Conservation (phyloP, 208 protist species). For the Leishmania tropica region DNA sequence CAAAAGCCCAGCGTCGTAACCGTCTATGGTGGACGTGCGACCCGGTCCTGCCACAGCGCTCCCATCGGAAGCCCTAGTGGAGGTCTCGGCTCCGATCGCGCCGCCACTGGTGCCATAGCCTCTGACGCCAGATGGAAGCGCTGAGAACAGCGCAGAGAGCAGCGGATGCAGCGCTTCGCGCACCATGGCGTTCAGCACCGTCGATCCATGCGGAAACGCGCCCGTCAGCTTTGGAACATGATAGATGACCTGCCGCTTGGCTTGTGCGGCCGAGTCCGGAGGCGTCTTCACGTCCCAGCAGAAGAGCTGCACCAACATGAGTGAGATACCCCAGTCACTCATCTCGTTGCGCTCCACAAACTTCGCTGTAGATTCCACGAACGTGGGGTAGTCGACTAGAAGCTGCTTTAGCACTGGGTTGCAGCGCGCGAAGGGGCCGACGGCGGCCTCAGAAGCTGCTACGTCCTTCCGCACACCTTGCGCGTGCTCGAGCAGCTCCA, state of each 20-base stretch:
- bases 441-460: background rate
- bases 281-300: constrained; percentile 25
- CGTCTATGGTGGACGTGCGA: background rate
- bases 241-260: background rate
- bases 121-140: background rate
- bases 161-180: constrained; percentile 18
- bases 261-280: background rate
- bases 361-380: constrained; percentile 21
- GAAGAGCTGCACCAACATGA: constrained; percentile 26
- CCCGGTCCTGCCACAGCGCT: background rate
- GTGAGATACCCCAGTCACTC: constrained; percentile 20
- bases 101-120: background rate
- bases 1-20: background rate
- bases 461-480: background rate
- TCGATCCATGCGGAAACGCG: constrained; percentile 1
- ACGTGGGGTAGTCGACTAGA: constrained; percentile 25
- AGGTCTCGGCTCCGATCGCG: background rate
- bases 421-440: background rate
- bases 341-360: constrained; percentile 20
- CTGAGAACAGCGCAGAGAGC: constrained; percentile 16
- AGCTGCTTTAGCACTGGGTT: constrained; percentile 15
- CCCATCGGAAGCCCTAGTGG: background rate
- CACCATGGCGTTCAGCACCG: constrained; percentile 10
- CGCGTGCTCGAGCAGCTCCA: background rate
- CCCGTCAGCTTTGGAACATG: background rate